Evolutionary conservation across 148 eudicot genomes (phyloP), one percentile per base, ranked within the genome.

Genomic region (Rhododendron williamsianum): DNA sequence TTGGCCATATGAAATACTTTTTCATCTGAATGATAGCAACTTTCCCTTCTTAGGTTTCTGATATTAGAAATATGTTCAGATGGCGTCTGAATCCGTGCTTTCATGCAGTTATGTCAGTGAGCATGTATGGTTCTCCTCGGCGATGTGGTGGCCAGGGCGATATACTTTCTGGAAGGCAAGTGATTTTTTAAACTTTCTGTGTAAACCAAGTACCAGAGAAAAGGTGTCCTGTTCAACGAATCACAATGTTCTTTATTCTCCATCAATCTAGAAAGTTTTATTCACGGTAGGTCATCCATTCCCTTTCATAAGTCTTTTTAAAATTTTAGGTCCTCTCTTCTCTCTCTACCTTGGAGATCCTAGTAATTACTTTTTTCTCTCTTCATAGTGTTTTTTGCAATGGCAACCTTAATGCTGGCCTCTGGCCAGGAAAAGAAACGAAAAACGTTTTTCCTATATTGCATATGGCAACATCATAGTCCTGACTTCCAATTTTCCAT

Each of bases 71-170:
- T 19, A 8, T 15, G 12, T 43, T 25, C 9, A 9, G 23, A 27
- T 33, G 41, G 43, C 3, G 7, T 63, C 82, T 58, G 18, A 69
- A 27, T 79, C 23, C 80, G 43, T 89, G 45, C 45, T 76, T 79
- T 33, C n/a, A 9, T 90, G 90, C 92, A 97, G 99, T 93, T 80
- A 88, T 71, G 86, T 90, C 98, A 33, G 95, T 97, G 90, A 94
- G 94, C 88, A 85, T 84, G 48, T 95, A 92, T 83, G 99, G 99
- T 85, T 94, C 99, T 87, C 99, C 98, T 54, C 92, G 99, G 83
- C 99, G 99, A 74, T 97, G 99, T 89, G 99, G 99, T 71, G 99
- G 99, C 69, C 99, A 97, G 89, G 99, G 99, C 58, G 99, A 97
- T 85, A 94, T 97, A 91, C 98, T 97, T 71, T 94, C 99, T 81